Base-by-base conservation (phyloP, 306 rosid species). In the Vicia sativa region DNA sequence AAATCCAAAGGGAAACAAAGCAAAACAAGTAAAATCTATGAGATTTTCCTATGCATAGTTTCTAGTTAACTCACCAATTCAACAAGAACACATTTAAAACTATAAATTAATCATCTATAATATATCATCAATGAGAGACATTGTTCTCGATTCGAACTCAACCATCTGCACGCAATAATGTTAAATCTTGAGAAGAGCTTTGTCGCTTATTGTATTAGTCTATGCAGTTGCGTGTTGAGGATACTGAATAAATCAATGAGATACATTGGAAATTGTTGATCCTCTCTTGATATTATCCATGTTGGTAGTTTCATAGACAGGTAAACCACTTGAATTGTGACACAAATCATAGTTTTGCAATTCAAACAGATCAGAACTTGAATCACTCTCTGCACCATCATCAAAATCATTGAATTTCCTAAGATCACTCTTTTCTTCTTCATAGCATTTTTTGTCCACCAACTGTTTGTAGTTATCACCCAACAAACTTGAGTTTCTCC, bases 321-420 rank as follows among this genome's bases (percentile, higher is more conserved):
- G 97, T 42, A 93, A 62, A 55, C 93, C 96, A 71, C 87, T 88
- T 52, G 97, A 74, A 70, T 71, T 86, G 74, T 64, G 83, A 18
- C 95, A 89, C 84, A 90, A 76, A 62, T 93, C 97, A 87, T 85
- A 93, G 84, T 85, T 93, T 72, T 88, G 99, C 81, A 93, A 71
- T 72, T 93, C 99, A 72, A 93, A 93, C 62, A 93, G 84, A 79
- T 93, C 99, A 48, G 99, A 93, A 60, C 97, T 93, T 54, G 99
- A 93, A 78, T 93, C 99, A 78, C 97, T 88, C 2, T 93, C 99
- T 38, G 78, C 97, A 41, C 95, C 95, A 31, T 88, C 90, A 62
- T 35, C 98, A 11, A 77, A 76, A 19, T 84, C 87, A 62, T 67
- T 55, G 76, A 71, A 67, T 71, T 74, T 73, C 42, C 23, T 67